A percentile compares a stretch with the other conserved stretches of the same genome.
Conservation (phyloP, 2,329 filamentous ascomycete genomes). For the Periconia sp. region DNA sequence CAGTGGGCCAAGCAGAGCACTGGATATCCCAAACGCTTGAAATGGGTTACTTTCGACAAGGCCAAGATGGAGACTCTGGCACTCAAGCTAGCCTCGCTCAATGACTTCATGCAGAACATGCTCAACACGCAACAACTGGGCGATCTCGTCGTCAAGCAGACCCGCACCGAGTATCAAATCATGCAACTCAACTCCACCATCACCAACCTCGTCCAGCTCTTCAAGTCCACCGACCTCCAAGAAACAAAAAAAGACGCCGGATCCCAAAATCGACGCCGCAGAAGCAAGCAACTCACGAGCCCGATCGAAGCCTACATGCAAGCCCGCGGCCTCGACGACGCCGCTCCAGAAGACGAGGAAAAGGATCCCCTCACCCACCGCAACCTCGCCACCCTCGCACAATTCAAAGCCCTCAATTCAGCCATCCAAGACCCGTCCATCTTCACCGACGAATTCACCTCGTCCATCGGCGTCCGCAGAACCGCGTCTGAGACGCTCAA, state of each 20-base stretch:
- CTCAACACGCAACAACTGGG: conserved; percentile 34
- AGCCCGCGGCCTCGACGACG: conserved; percentile 21
- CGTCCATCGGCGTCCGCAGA: conserved; percentile 22
- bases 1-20: conserved; percentile 29
- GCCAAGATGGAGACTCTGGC: conserved; percentile 35
- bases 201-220: conserved; percentile 38
- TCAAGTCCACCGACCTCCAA: conserved; percentile 22
- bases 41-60: conserved; percentile 37
- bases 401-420: conserved; percentile 39
- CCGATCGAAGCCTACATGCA: conserved; percentile 19
- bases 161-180: conserved; percentile 39
- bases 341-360: conserved; percentile 16
- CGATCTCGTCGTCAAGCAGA: conserved; percentile 31
- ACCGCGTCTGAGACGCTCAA: conserved; percentile 21
- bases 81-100: conserved; percentile 34
- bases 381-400: conserved; percentile 33
- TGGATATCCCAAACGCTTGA: conserved; percentile 27
- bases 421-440: conserved; percentile 32
- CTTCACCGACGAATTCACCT: conserved; percentile 29
- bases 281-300: conserved; percentile 9
- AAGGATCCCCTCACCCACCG: conserved; percentile 3
- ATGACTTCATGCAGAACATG: conserved; percentile 41
- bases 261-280: neutral
- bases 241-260: conserved; percentile 10
- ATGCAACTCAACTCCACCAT: conserved; percentile 40